These are phyloP conservation scores for Backusella liffmaniae DNA, from an alignment of 192 early-diverging fungal genomes.

Conservation along the genomic window DNA sequence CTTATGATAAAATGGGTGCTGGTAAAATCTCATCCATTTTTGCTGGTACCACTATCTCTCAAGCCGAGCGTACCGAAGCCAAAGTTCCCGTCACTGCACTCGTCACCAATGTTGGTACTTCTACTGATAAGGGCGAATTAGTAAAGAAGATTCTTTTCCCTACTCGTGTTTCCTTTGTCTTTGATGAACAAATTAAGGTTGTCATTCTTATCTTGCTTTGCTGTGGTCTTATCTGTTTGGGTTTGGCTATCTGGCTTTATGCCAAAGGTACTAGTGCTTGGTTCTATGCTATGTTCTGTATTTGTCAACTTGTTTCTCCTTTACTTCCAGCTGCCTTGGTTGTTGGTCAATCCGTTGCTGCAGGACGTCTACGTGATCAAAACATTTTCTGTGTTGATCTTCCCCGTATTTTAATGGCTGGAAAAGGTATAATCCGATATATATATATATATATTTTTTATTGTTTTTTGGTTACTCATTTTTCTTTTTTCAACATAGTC, in stretches of 20 bases:
- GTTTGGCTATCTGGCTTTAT: slow-evolving; percentile 44
- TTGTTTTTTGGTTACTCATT: neutral
- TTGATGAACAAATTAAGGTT: slow-evolving; percentile 70
- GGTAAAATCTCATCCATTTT: slow-evolving; percentile 55
- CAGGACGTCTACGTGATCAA: slow-evolving; percentile 51
- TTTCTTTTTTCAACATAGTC: slow-evolving; percentile 22
- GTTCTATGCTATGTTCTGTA: slow-evolving; percentile 70
- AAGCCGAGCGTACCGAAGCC: slow-evolving; percentile 41
- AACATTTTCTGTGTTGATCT: slow-evolving; percentile 70
- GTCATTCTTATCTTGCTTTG: slow-evolving; percentile 58
- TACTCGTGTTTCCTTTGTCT: slow-evolving; percentile 61
- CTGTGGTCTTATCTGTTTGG: slow-evolving; percentile 54
- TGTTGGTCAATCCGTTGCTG: slow-evolving; percentile 67
- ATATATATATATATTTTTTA: neutral
- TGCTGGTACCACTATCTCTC: slow-evolving; percentile 58
- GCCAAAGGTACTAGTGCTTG: slow-evolving; percentile 45
- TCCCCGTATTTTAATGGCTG: slow-evolving; percentile 63
- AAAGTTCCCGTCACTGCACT: slow-evolving; percentile 39
- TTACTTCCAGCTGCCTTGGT: slow-evolving; percentile 66
- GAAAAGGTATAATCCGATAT: slow-evolving; percentile 40
- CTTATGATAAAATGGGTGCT: slow-evolving; percentile 24
- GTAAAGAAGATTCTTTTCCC: slow-evolving; percentile 73
- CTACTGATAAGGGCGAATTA: slow-evolving; percentile 61
- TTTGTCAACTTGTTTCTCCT: slow-evolving; percentile 63
- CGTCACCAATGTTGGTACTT: slow-evolving; percentile 58